These are phyloP conservation scores for Lasiosphaeria hispida DNA, from an alignment of 495 filamentous ascomycete species.

Conservation along the genomic window DNA sequence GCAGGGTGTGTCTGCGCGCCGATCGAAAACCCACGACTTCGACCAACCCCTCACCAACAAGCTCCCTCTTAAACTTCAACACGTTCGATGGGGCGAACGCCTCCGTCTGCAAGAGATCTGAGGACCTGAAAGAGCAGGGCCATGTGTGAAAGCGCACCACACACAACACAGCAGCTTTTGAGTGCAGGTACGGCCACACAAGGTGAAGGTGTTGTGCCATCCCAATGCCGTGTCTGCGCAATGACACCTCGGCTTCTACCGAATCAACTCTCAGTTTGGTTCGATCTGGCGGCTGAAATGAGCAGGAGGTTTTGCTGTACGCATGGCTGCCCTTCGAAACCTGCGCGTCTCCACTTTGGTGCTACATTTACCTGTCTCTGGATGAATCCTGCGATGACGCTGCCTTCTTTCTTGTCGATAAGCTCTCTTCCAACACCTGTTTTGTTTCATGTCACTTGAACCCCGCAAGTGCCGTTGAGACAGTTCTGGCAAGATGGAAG, in stretches of 20 bases:
- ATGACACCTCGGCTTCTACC: slow-evolving; percentile 27
- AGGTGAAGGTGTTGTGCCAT: not conserved
- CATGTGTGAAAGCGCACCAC: not conserved
- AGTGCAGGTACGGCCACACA: not conserved
- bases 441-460: slow-evolving; percentile 13
- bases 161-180: not conserved
- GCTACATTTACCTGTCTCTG: slow-evolving; percentile 15
- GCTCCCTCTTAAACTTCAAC: no score
- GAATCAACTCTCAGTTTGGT: slow-evolving; percentile 23
- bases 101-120: not conserved
- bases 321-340: slow-evolving; percentile 13
- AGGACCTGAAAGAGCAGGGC: not conserved
- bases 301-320: slow-evolving; percentile 4
- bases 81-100: not conserved
- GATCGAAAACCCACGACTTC: no score
- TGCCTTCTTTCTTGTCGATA: not conserved
- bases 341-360: slow-evolving; percentile 20
- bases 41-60: no score
- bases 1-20: no score
- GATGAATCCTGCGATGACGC: slow-evolving; percentile 19
- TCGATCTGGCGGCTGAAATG: slow-evolving; percentile 28
- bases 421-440: not conserved
- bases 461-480: slow-evolving; percentile 2
- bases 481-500: not conserved
- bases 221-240: slow-evolving; percentile 1